These are phyloP conservation scores for Carpinus viminea DNA, from an alignment of 306 rosid genomes.

Conservation along the genomic window DNA sequence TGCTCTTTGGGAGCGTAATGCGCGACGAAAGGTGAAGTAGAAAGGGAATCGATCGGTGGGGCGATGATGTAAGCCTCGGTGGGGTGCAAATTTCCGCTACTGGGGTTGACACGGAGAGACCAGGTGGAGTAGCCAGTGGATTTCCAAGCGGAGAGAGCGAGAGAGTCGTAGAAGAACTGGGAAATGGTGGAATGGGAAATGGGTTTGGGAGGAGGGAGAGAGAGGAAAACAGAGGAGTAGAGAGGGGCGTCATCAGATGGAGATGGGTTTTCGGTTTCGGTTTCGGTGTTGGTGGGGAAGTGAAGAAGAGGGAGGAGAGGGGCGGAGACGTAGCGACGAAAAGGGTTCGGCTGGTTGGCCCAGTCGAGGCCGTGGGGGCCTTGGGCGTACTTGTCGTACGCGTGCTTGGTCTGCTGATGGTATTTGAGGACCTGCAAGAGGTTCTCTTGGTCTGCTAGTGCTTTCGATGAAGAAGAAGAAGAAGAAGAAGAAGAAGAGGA, in stretches of 20 bases:
- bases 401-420: slow-evolving; percentile 83
- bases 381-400: slow-evolving; percentile 62
- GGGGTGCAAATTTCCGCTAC: slow-evolving; percentile 90
- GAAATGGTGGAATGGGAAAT: slow-evolving; percentile 69
- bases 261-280: not conserved
- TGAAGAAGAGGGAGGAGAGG: slow-evolving; percentile 76
- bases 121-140: slow-evolving; percentile 61
- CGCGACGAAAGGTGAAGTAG: slow-evolving; percentile 60
- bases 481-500: slow-evolving; percentile 45
- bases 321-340: slow-evolving; percentile 67
- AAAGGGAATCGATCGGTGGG: slow-evolving; percentile 51
- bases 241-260: slow-evolving; percentile 39
- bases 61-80: slow-evolving; percentile 80
- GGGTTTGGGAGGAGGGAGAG: slow-evolving; percentile 72
- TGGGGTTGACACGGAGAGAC: slow-evolving; percentile 94
- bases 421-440: slow-evolving; percentile 61
- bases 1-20: slow-evolving; percentile 97
- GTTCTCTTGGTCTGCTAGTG: slow-evolving; percentile 37
- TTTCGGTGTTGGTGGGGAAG: slow-evolving; percentile 34
- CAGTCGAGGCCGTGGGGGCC: slow-evolving; percentile 93
- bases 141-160: slow-evolving; percentile 95
- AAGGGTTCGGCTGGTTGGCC: slow-evolving; percentile 98
- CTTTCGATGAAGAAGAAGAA: slow-evolving; percentile 25
- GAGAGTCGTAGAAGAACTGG: slow-evolving; percentile 70
- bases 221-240: slow-evolving; percentile 61